Base-by-base conservation (phyloP, 208 protist species). In the Trypanosoma congolense region DNA sequence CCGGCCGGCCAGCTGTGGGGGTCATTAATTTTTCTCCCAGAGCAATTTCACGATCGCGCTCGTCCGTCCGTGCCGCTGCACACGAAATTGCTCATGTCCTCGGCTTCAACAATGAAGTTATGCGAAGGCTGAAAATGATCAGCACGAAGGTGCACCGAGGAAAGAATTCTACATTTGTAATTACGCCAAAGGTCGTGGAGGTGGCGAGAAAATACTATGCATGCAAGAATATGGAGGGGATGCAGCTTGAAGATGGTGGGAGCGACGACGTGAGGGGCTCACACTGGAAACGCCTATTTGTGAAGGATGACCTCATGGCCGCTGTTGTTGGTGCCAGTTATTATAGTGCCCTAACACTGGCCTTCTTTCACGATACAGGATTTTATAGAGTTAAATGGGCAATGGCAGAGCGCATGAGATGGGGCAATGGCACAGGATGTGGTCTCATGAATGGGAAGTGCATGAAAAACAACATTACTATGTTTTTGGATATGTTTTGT, bases 241-340 rank as follows among this genome's bases (percentile, higher is more conserved):
- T 89, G 55, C 83, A 91, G 73, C 44, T 96, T 25, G 87, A 94
- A 58, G 73, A 93, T 51, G 36, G 60, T 38, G 86, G 83, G 30
- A 69, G 65, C 16, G 8, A 5, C 0, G 75, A 67, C 24, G 77
- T 77, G 1, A 65, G 36, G 3, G 30, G 30, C 29, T 95, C 84
- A 14, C 89, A 96, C 74, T 97, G 92, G 90, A 83, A 93, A 70
- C 65, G 73, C n/a, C 66, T 80, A 49, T 80, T 85, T 38, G 75
- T 84, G 14, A 66, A 66, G 43, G 77, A 95, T 33, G 92, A 97
- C 56, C 56, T 92, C 31, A 97, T 97, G 90, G 50, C 77, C 9
- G 64, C 60, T 5, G 53, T 53, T 5, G 5, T 2, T 25, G 46
- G 45, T 35, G 4, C 29, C 14, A 52, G 61, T 19, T 92, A 61